Evolutionary conservation across 2,329 filamentous ascomycete genomes (phyloP), one percentile per base, ranked within the genome.

Genomic region (Tolypocladium ophioglossoides): DNA sequence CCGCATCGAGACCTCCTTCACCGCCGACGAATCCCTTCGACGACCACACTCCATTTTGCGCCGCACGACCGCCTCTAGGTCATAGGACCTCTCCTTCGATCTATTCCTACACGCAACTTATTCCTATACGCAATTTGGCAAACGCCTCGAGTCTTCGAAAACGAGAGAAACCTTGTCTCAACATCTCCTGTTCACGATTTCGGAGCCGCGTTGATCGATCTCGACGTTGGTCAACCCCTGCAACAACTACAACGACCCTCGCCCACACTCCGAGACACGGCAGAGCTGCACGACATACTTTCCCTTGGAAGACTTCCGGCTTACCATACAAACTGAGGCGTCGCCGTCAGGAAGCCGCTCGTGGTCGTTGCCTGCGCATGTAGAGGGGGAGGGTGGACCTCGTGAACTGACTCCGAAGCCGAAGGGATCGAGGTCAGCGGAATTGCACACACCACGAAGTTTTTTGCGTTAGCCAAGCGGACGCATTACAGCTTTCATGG

Each of bases 341-440:
- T 58, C 50, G 54, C 52, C 49, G 61, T 59, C 59, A 53, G 63
- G 57, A 62, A 66, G 58, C 64, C 61, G 40, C 37, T 55, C 52
- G 58, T 54, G 67, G 65, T 68, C 49, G 64, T 68, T 61, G 60
- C 65, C 61, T 69, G 72, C 73, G 70, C 70, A 75, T 75, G 74
- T 65, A 70, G 74, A 57, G 64, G 72, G 69, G 68, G 69, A 68
- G 68, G 49, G 70, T 66, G 64, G 68, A 69, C 64, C 62, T 66
- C 61, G 66, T 69, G 66, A 71, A 68, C 63, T 68, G 59, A 61
- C 55, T 55, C 50, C 57, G 60, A 62, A 62, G 64, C 50, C 57
- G 60, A 62, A 62, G 64, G 65, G 65, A 66, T 68, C 65, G 62
- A 65, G 66, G 66, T 67, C 61, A 55, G 60, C 66, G 62, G 56